phyloP scores from a whole-genome alignment of 2,329 filamentous ascomycete species.

The Cercospora sp. region DNA sequence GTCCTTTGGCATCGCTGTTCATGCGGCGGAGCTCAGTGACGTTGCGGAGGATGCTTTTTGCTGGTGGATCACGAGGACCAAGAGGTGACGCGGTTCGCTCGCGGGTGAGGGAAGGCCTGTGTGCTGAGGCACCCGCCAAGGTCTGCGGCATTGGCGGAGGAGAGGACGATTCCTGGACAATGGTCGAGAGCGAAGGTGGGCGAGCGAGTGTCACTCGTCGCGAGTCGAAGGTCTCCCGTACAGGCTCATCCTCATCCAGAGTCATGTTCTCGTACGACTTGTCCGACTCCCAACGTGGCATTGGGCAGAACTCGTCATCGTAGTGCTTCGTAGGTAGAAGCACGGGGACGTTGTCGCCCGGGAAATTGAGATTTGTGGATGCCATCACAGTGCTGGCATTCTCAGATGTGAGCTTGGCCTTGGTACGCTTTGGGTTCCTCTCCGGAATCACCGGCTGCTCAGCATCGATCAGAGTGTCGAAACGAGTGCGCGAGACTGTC shows the following conservation, averaged over 20 bases:
- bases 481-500: slow-evolving; percentile 27
- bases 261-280: slow-evolving; percentile 3
- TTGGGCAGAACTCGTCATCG: slow-evolving; percentile 10
- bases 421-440: slow-evolving; percentile 12
- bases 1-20: slow-evolving; percentile 43
- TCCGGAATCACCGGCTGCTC: slow-evolving; percentile 9
- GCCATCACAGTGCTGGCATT: slow-evolving; percentile 38
- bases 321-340: slow-evolving; percentile 26
- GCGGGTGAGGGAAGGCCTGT: background rate
- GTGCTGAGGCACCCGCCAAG: slow-evolving; percentile 10
- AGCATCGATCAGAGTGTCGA: background rate
- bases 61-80: slow-evolving; percentile 40
- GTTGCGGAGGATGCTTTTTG: slow-evolving; percentile 42
- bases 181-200: slow-evolving; percentile 24
- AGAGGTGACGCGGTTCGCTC: slow-evolving; percentile 10
- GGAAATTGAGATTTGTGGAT: slow-evolving; percentile 19
- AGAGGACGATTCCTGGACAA: slow-evolving; percentile 22
- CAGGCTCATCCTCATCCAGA: slow-evolving; percentile 2
- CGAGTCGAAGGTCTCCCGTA: slow-evolving; percentile 5
- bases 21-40: slow-evolving; percentile 45
- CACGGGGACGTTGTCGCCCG: slow-evolving; percentile 29
- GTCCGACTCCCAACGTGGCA: slow-evolving; percentile 20
- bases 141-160: slow-evolving; percentile 12
- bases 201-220: slow-evolving; percentile 19
- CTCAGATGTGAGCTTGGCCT: slow-evolving; percentile 32